Evolutionary conservation across 495 filamentous ascomycete species (phyloP).

Genomic region (Bombardia bombarda): DNA sequence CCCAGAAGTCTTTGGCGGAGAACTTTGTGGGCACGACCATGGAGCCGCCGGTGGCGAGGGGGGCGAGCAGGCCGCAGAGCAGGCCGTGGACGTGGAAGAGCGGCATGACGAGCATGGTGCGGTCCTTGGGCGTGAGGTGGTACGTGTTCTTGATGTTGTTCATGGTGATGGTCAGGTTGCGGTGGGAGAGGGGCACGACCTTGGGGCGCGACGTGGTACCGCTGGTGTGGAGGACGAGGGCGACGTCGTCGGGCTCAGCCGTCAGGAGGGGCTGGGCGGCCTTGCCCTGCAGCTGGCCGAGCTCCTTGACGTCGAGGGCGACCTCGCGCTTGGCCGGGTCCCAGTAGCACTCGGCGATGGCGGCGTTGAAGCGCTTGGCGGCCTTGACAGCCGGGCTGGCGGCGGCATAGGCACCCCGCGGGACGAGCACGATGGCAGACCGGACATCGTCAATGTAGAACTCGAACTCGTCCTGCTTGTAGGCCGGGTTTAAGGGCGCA

Average conservation of each 20-base stretch:
- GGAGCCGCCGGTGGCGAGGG: slow-evolving; percentile 62
- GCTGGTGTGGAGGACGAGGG: slow-evolving; percentile 64
- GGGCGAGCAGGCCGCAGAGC: slow-evolving; percentile 68
- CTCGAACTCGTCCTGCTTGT: slow-evolving; percentile 82
- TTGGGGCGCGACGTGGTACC: slow-evolving; percentile 80
- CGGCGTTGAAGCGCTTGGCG: slow-evolving; percentile 64
- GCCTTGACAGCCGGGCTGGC: slow-evolving; percentile 63
- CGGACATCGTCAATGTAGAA: slow-evolving; percentile 83
- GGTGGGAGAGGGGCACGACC: slow-evolving; percentile 72
- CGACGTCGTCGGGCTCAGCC: slow-evolving; percentile 56
- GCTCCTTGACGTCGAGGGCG: slow-evolving; percentile 65
- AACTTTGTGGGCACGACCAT: slow-evolving; percentile 67
- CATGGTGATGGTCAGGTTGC: slow-evolving; percentile 59
- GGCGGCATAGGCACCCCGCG: slow-evolving; percentile 53
- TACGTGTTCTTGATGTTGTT: slow-evolving; percentile 69
- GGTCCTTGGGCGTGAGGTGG: slow-evolving; percentile 54
- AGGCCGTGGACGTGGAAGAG: slow-evolving; percentile 86
- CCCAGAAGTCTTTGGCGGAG: slow-evolving; percentile 79
- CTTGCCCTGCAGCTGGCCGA: slow-evolving; percentile 54
- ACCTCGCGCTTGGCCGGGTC: slow-evolving; percentile 51
- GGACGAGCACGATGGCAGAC: slow-evolving; percentile 65
- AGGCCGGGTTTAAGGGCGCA: slow-evolving; percentile 72
- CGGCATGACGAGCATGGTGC: slow-evolving; percentile 85
- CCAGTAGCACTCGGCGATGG: slow-evolving; percentile 77
- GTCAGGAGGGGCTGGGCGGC: slow-evolving; percentile 37